These are phyloP conservation scores for Hypoxylon sp. DNA, from an alignment of 2,329 filamentous ascomycete genomes.

Conservation along the genomic window DNA sequence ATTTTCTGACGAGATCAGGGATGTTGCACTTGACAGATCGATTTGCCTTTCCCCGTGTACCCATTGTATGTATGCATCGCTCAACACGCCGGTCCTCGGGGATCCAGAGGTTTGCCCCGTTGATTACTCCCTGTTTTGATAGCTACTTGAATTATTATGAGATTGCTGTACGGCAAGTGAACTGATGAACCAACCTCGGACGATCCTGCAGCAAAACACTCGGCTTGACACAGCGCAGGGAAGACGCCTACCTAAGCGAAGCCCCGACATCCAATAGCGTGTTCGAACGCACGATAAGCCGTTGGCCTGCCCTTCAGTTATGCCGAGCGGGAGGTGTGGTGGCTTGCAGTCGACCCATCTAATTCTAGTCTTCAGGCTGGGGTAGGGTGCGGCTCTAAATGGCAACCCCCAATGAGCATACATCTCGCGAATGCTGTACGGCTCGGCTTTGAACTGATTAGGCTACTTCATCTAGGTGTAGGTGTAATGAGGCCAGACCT, in stretches of 20 bases:
- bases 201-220: conserved; percentile 39
- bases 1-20: conserved; percentile 29
- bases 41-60: conserved; percentile 18
- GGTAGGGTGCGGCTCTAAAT: conserved; percentile 41
- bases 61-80: conserved; percentile 12
- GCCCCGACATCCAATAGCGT: conserved; percentile 17
- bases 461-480: conserved; percentile 22
- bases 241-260: conserved; percentile 26
- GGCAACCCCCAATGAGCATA: conserved; percentile 10
- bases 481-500: conserved; percentile 23
- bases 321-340: conserved; percentile 33
- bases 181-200: conserved; percentile 26
- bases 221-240: conserved; percentile 26
- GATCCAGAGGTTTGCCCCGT: conserved; percentile 20
- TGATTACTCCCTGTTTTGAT: conserved; percentile 5
- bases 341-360: conserved; percentile 36
- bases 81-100: conserved; percentile 31
- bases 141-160: conserved; percentile 19
- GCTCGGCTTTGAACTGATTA: conserved; percentile 24
- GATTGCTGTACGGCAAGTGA: conserved; percentile 19
- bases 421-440: conserved; percentile 23
- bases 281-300: conserved; percentile 22
- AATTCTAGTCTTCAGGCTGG: conserved; percentile 26
- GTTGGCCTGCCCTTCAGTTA: conserved; percentile 22
- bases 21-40: conserved; percentile 38